A percentile compares a stretch with the other conserved stretches of the same genome.
These are phyloP conservation scores for Thymus quinquecostatus DNA, from an alignment of 257 asterid genomes.

Conservation along the genomic window DNA sequence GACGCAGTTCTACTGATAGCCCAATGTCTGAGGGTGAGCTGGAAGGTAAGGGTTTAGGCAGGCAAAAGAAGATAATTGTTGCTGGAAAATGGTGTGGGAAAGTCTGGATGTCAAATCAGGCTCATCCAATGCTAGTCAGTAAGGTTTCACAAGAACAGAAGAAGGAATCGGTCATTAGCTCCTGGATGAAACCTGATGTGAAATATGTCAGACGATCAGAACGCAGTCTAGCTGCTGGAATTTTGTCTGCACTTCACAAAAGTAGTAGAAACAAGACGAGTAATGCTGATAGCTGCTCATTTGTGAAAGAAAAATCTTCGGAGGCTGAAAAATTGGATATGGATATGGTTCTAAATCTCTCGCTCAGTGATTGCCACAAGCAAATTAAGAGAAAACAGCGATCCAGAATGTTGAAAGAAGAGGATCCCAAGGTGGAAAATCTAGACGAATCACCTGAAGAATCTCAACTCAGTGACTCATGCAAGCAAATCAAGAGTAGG, in stretches of 20 bases:
- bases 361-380: constrained; percentile 25
- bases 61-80: constrained; percentile 73
- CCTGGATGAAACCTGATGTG: constrained; percentile 40
- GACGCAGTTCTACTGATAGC: constrained; percentile 52
- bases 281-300: constrained; percentile 41
- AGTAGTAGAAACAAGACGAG: constrained; percentile 53
- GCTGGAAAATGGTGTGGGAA: constrained; percentile 99
- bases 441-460: constrained; percentile 40
- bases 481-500: constrained; percentile 32
- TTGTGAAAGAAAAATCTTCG: constrained; percentile 36
- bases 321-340: constrained; percentile 37
- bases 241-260: constrained; percentile 36
- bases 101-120: constrained; percentile 97
- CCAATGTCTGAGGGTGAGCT: constrained; percentile 36
- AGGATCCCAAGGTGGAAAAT: constrained; percentile 29
- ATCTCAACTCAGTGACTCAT: constrained; percentile 20
- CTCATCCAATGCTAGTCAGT: constrained; percentile 73
- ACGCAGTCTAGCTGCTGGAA: constrained; percentile 37
- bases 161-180: constrained; percentile 36
- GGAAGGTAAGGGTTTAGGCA: constrained; percentile 51
- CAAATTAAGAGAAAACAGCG: constrained; percentile 39
- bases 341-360: constrained; percentile 27
- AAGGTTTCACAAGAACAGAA: constrained; percentile 48
- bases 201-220: constrained; percentile 52
- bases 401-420: constrained; percentile 36